phyloP scores from a whole-genome alignment of 2,329 filamentous ascomycete species.

The Colletotrichum liaoningense region DNA sequence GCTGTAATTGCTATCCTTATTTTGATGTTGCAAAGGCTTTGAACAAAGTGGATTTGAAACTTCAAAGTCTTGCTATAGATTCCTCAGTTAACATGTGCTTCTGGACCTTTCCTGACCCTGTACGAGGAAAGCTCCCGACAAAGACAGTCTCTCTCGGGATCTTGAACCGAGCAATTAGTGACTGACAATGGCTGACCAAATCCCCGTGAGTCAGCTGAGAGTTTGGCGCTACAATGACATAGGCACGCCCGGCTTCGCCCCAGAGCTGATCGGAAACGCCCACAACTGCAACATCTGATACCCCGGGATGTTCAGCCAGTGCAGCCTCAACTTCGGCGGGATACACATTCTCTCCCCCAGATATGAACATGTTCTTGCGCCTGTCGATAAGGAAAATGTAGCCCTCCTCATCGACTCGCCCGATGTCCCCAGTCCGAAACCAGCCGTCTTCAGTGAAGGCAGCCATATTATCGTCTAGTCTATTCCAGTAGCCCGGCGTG shows the following conservation, averaged over 20 bases:
- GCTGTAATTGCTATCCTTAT: not conserved
- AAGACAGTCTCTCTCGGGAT: conserved; percentile 21
- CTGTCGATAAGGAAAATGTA: conserved; percentile 24
- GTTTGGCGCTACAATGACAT: not conserved
- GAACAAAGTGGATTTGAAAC: no score
- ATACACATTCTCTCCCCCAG: conserved; percentile 32
- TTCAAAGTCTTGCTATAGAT: conserved; percentile 12
- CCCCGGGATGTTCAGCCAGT: conserved; percentile 16
- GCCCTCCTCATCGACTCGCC: conserved; percentile 23
- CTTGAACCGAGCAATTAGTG: conserved; percentile 21
- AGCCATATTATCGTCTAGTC: conserved; percentile 8
- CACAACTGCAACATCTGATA: conserved; percentile 17
- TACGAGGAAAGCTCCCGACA: conserved; percentile 15
- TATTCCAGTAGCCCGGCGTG: conserved; percentile 28
- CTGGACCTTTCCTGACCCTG: conserved; percentile 25
- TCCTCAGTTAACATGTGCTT: conserved; percentile 19
- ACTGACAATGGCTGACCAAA: conserved; percentile 5
- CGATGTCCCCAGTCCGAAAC: conserved; percentile 34
- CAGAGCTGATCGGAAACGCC: conserved; percentile 21
- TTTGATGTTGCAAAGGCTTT: not conserved
- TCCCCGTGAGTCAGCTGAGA: not conserved
- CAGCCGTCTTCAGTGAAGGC: conserved; percentile 31
- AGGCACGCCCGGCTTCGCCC: conserved; percentile 32
- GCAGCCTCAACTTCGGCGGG: conserved; percentile 26
- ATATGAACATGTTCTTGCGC: conserved; percentile 33